phyloP scores from a whole-genome alignment of 1,284 basidiomycete genomes.

The Ceraceosorus bombacis region DNA sequence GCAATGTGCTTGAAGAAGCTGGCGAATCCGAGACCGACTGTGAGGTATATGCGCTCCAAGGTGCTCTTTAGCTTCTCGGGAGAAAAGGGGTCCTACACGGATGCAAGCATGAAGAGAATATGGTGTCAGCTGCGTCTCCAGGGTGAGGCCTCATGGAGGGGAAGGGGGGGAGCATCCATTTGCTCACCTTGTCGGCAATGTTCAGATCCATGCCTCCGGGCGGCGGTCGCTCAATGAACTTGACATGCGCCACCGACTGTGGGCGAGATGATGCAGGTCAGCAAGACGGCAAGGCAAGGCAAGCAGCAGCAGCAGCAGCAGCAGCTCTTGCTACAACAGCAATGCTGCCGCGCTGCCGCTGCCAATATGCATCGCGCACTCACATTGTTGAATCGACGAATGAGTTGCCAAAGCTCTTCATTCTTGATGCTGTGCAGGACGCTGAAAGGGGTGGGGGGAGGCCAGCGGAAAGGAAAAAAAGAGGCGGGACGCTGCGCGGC shows the following conservation, averaged over 20 bases:
- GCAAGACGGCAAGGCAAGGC: neutral
- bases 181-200: constrained; percentile 44
- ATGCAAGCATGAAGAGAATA: too few relatives aligned
- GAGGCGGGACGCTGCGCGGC: neutral
- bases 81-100: constrained; percentile 50
- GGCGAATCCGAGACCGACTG: constrained; percentile 52
- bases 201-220: constrained; percentile 51
- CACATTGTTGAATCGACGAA: constrained; percentile 51
- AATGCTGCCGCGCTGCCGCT: too few relatives aligned
- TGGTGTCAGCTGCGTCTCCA: too few relatives aligned
- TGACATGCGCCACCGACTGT: constrained; percentile 51
- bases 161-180: neutral
- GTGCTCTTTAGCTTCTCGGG: constrained; percentile 55
- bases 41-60: constrained; percentile 55
- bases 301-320: neutral
- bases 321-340: neutral
- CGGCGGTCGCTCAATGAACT: constrained; percentile 35
- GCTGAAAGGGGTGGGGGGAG: neutral
- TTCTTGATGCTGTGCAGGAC: constrained; percentile 49
- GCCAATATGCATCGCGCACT: neutral
- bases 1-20: constrained; percentile 53
- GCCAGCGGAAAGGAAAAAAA: neutral
- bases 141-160: neutral
- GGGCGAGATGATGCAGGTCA: neutral
- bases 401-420: constrained; percentile 51